phyloP scores from a whole-genome alignment of 768 basidiomycete genomes.

The Artomyces pyxidatus region DNA sequence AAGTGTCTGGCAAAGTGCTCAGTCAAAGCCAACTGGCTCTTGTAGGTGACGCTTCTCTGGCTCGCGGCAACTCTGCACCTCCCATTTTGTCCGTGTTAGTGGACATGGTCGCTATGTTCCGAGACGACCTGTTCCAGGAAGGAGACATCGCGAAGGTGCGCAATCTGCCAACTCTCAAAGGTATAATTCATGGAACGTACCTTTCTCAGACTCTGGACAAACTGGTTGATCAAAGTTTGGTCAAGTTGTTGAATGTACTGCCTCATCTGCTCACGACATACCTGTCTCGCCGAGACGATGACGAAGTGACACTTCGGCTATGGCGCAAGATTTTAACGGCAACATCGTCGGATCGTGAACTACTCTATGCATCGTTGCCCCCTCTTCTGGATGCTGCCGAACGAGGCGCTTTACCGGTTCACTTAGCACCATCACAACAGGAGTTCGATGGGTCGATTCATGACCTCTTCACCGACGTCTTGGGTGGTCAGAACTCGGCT shows the following conservation, averaged over 20 bases:
- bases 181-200: no score
- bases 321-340: constrained; percentile 44
- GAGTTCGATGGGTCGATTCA: constrained; percentile 40
- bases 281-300: constrained; percentile 32
- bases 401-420: constrained; percentile 31
- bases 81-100: constrained; percentile 29
- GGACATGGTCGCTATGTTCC: constrained; percentile 44
- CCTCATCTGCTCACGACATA: constrained; percentile 45
- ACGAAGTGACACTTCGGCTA: constrained; percentile 24
- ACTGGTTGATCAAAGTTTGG: constrained; percentile 31
- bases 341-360: constrained; percentile 28
- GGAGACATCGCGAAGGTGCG: constrained; percentile 35
- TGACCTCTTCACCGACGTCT: constrained; percentile 30
- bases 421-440: constrained; percentile 34
- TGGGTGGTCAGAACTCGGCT: constrained; percentile 22
- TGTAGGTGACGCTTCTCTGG: no score
- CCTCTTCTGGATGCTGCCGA: constrained; percentile 36
- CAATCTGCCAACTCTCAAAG: no score
- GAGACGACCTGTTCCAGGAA: constrained; percentile 40
- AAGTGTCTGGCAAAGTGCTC: no score
- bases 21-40: no score
- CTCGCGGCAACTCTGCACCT: no score
- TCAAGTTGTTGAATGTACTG: constrained; percentile 31
- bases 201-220: constrained; percentile 36
- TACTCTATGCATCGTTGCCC: constrained; percentile 24